These are phyloP conservation scores for Kwoniella heveanensis DNA, from an alignment of 768 basidiomycete species.

Conservation along the genomic window DNA sequence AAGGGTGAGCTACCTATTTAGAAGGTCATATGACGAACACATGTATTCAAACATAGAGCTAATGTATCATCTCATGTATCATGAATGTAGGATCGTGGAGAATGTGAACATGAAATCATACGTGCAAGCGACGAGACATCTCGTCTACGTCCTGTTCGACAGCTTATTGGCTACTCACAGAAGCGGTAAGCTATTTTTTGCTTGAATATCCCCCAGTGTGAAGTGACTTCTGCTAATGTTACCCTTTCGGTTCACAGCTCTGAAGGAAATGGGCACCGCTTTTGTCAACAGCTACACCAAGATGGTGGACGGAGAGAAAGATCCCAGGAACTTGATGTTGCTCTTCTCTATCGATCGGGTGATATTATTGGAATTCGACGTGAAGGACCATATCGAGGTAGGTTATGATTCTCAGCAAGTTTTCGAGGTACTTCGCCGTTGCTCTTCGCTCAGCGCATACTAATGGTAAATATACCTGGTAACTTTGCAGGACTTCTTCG, in stretches of 20 bases:
- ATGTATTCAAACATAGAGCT: not conserved
- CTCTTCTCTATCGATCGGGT: conserved; percentile 87
- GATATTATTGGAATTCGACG: conserved; percentile 83
- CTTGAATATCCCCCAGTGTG: not conserved
- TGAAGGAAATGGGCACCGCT: conserved; percentile 70
- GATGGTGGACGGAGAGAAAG: conserved; percentile 94
- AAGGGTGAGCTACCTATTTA: conserved; percentile 62
- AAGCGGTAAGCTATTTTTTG: conserved; percentile 61
- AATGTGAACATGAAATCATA: conserved; percentile 80
- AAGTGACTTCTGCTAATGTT: conserved; percentile 8
- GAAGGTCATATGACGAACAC: not conserved
- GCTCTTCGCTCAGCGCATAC: not conserved
- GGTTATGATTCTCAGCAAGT: too few relatives aligned
- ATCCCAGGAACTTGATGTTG: conserved; percentile 87
- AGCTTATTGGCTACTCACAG: conserved; percentile 71
- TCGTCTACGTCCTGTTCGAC: conserved; percentile 80
- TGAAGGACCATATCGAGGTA: conserved; percentile 74
- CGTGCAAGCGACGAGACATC: conserved; percentile 77
- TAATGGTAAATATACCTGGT: not conserved
- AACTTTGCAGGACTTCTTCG: conserved; percentile 74
- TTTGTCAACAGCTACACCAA: conserved; percentile 76
- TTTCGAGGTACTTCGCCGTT: too few relatives aligned
- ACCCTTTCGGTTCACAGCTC: conserved; percentile 57
- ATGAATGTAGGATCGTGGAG: conserved; percentile 65
- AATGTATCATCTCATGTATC: conserved; percentile 6